These are phyloP conservation scores for Corylus avellana DNA, from an alignment of 306 rosid species.

Conservation along the genomic window DNA sequence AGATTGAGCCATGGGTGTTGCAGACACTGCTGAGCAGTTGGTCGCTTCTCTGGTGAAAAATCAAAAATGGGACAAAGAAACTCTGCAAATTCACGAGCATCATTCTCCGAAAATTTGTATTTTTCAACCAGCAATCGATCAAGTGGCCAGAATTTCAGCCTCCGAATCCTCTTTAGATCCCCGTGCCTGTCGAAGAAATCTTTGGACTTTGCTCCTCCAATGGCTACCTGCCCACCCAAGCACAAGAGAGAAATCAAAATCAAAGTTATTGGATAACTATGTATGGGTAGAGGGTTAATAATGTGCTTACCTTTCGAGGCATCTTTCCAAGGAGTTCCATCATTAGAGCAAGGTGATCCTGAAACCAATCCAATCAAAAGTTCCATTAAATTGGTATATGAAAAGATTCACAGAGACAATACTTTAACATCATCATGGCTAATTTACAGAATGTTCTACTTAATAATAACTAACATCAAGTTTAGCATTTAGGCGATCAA, in stretches of 20 bases:
- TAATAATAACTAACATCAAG: background rate
- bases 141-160: conserved; percentile 80
- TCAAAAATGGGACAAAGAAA: conserved; percentile 76
- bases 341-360: conserved; percentile 98
- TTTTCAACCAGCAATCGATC: conserved; percentile 70
- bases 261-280: conserved; percentile 17
- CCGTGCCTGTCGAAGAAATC: conserved; percentile 92
- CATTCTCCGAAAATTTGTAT: conserved; percentile 65
- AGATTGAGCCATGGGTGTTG: conserved; percentile 76
- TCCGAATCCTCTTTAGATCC: conserved; percentile 88
- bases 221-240: conserved; percentile 58
- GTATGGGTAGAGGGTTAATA: conserved; percentile 3
- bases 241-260: conserved; percentile 27
- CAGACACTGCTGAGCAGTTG: conserved; percentile 83
- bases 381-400: conserved; percentile 1
- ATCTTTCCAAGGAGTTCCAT: conserved; percentile 98
- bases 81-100: conserved; percentile 69
- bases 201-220: conserved; percentile 76
- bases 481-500: background rate
- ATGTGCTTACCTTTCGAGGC: conserved; percentile 70
- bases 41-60: conserved; percentile 87
- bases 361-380: conserved; percentile 41
- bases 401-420: background rate
- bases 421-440: background rate
- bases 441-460: background rate